These are phyloP conservation scores for Podaxis carcinomalis DNA, from an alignment of 768 basidiomycete genomes.

Conservation along the genomic window DNA sequence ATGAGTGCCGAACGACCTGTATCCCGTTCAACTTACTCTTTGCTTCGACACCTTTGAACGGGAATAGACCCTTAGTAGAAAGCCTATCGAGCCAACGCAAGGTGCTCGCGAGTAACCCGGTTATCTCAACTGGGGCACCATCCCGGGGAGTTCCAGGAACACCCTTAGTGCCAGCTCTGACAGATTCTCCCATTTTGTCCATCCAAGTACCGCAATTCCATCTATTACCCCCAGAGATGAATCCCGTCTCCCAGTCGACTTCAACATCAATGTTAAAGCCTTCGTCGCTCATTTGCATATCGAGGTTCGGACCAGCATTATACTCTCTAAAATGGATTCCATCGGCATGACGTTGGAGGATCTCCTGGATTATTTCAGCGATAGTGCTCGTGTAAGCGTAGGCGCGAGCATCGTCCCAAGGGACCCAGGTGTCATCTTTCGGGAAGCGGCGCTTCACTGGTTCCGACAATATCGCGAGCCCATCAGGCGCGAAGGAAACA, in stretches of 20 bases:
- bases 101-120: slow-evolving; percentile 88
- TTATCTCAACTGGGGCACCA: slow-evolving; percentile 95
- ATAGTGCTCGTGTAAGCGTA: slow-evolving; percentile 79
- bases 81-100: slow-evolving; percentile 82
- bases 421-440: slow-evolving; percentile 87
- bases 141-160: slow-evolving; percentile 95
- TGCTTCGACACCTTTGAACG: slow-evolving; percentile 85
- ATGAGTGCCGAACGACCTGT: neutral
- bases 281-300: slow-evolving; percentile 90
- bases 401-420: slow-evolving; percentile 83
- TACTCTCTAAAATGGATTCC: slow-evolving; percentile 95
- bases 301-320: slow-evolving; percentile 95
- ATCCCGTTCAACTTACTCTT: slow-evolving; percentile 48
- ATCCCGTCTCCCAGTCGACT: slow-evolving; percentile 95
- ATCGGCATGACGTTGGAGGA: slow-evolving; percentile 87
- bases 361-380: slow-evolving; percentile 96
- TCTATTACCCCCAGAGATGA: slow-evolving; percentile 83
- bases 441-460: slow-evolving; percentile 92
- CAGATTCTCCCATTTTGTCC: slow-evolving; percentile 98
- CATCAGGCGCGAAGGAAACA: slow-evolving; percentile 77
- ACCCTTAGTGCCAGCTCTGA: slow-evolving; percentile 90
- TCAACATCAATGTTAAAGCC: slow-evolving; percentile 92
- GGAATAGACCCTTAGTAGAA: slow-evolving; percentile 64
- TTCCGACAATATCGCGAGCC: slow-evolving; percentile 74
- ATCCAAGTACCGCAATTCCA: slow-evolving; percentile 95